Conservation (phyloP, 2,329 filamentous ascomycete genomes). For the Xylariales sp. region DNA sequence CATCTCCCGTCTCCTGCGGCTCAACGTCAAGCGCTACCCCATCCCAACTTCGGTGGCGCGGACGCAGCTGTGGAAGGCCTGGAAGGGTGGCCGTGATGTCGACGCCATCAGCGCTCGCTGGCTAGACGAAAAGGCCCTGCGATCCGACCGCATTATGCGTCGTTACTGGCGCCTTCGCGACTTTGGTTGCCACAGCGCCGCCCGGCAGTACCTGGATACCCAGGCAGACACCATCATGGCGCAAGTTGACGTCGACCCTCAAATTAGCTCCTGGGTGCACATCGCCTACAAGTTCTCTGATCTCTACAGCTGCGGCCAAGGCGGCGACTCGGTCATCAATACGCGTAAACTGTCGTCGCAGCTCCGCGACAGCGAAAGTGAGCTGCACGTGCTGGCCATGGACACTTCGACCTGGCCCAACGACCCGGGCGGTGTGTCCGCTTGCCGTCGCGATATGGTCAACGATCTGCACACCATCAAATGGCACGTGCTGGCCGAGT, state of each 20-base stretch:
- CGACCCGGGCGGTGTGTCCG: conserved; percentile 4
- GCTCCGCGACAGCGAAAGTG: not conserved
- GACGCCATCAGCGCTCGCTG: conserved; percentile 4
- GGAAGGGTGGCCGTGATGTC: conserved; percentile 3
- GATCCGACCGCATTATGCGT: conserved; percentile 1
- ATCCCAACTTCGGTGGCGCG: conserved; percentile 1
- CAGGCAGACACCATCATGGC: conserved; percentile 5
- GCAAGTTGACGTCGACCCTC: conserved; percentile 2
- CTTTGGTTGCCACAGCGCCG: conserved; percentile 1
- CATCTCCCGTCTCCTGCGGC: conserved; percentile 1
- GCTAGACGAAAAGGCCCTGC: conserved; percentile 1
- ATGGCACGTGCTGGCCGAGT: conserved; percentile 5
- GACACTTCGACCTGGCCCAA: conserved; percentile 6
- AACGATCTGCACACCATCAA: conserved; percentile 5
- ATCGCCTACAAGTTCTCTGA: conserved; percentile 3
- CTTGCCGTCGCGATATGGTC: conserved; percentile 3
- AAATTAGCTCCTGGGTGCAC: conserved; percentile 2
- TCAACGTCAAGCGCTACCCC: conserved; percentile 2
- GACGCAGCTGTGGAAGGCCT: conserved; percentile 4
- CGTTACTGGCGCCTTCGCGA: conserved; percentile 3
- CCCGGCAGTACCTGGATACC: not conserved
- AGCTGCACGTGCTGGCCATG: conserved; percentile 3
- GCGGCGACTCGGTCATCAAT: conserved; percentile 1
- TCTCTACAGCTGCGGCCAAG: not conserved
- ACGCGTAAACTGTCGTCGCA: conserved; percentile 3